phyloP scores from a whole-genome alignment of 306 rosid genomes.

The Calophaca sinica region DNA sequence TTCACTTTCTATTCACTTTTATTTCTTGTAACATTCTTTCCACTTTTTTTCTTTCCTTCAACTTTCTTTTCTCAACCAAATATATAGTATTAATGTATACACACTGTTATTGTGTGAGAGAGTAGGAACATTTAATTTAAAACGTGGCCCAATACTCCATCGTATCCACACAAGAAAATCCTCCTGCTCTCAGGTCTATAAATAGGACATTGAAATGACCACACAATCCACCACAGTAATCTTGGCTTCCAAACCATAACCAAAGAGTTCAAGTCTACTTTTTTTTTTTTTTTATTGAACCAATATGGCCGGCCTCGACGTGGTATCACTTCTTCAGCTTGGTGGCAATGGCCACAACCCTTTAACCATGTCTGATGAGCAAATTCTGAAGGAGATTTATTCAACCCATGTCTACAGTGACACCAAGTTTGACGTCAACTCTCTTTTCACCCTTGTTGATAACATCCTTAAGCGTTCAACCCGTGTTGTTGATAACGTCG shows the following conservation, averaged over 20 bases:
- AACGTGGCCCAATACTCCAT: too few species aligned
- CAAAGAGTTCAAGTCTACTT: not conserved
- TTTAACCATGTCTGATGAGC: conserved; percentile 52
- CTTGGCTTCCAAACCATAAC: not conserved
- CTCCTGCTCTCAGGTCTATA: conserved; percentile 4
- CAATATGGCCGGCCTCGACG: conserved; percentile 36
- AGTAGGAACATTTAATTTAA: too few species aligned
- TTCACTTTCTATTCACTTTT: too few species aligned
- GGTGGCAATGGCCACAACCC: conserved; percentile 36
- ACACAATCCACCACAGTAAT: not conserved
- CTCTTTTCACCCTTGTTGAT: conserved; percentile 53
- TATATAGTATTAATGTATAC: too few species aligned
- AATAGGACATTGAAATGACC: conserved; percentile 18
- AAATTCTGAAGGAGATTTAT: conserved; percentile 52
- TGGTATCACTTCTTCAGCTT: conserved; percentile 25
- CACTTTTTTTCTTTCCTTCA: too few species aligned
- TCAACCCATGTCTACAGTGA: conserved; percentile 54
- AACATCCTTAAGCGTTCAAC: conserved; percentile 53
- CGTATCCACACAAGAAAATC: not conserved
- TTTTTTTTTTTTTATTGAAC: not conserved
- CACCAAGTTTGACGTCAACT: conserved; percentile 48
- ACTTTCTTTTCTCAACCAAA: too few species aligned
- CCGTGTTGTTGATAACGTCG: conserved; percentile 49
- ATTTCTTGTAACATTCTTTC: too few species aligned
- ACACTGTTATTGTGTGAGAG: too few species aligned